These are phyloP conservation scores for Maudiozyma humilis DNA, from an alignment of 1,139 yeast species.

Conservation along the genomic window DNA sequence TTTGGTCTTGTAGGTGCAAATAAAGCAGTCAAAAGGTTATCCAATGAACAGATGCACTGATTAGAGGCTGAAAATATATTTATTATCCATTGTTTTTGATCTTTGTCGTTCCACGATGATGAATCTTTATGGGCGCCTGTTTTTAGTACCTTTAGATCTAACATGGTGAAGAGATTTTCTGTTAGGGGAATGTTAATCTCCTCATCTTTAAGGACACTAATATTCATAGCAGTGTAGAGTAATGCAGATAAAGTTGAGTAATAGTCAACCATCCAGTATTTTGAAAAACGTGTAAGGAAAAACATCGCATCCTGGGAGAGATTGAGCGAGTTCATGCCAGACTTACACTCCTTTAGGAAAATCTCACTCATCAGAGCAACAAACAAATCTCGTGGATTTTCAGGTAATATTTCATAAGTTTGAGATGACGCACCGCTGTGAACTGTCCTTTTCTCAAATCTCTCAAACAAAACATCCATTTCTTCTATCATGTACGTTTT, in stretches of 20 bases:
- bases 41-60: slow-evolving; percentile 42
- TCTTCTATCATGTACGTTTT: slow-evolving; percentile 38
- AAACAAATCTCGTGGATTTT: slow-evolving; percentile 33
- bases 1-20: slow-evolving; percentile 51
- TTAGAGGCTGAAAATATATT: slow-evolving; percentile 43
- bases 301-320: slow-evolving; percentile 36
- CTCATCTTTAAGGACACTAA: slow-evolving; percentile 33
- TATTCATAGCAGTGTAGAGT: slow-evolving; percentile 47
- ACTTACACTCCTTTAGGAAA: slow-evolving; percentile 28
- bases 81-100: slow-evolving; percentile 46
- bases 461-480: slow-evolving; percentile 35
- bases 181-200: slow-evolving; percentile 28
- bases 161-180: slow-evolving; percentile 24
- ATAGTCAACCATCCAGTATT: slow-evolving; percentile 53
- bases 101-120: slow-evolving; percentile 42
- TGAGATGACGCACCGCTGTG: slow-evolving; percentile 27
- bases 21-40: slow-evolving; percentile 39
- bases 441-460: slow-evolving; percentile 30
- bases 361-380: slow-evolving; percentile 31
- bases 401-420: slow-evolving; percentile 39
- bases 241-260: slow-evolving; percentile 45
- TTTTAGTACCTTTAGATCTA: slow-evolving; percentile 28
- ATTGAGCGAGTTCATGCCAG: slow-evolving; percentile 27
- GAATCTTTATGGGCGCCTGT: slow-evolving; percentile 41
- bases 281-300: slow-evolving; percentile 41